A percentile compares a stretch with the other conserved stretches of the same genome.
These are phyloP conservation scores for Ustilago shanxiensis DNA, from an alignment of 1,284 basidiomycete genomes.

Conservation along the genomic window DNA sequence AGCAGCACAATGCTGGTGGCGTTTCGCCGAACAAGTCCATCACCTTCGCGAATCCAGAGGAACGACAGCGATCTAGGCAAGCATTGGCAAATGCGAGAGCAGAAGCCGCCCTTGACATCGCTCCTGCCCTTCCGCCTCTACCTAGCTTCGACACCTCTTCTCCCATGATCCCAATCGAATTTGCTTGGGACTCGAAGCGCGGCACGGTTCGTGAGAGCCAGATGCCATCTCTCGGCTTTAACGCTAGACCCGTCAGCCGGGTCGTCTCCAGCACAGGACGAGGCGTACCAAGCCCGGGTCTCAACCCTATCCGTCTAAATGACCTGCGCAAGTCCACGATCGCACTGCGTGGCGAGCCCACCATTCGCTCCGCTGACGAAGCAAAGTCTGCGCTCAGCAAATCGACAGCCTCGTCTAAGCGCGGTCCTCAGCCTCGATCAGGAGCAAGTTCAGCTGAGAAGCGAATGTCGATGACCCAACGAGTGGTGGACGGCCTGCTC, in stretches of 20 bases:
- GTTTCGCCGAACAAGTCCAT: conserved; percentile 18
- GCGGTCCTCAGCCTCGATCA: neutral
- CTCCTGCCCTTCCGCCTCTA: conserved; percentile 44
- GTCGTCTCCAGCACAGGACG: conserved; percentile 51
- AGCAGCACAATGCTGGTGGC: conserved; percentile 18
- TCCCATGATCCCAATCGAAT: conserved; percentile 48
- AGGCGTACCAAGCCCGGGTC: conserved; percentile 47
- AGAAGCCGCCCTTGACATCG: conserved; percentile 16
- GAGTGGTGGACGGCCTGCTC: conserved; percentile 50
- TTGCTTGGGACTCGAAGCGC: conserved; percentile 36
- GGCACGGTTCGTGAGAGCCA: conserved; percentile 25
- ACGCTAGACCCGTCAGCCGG: conserved; percentile 37
- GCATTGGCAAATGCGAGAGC: conserved; percentile 9
- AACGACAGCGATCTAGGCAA: conserved; percentile 15
- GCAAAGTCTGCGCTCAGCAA: conserved; percentile 15
- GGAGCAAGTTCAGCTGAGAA: conserved; percentile 12
- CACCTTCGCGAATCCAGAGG: conserved; percentile 27
- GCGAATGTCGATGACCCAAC: conserved; percentile 52
- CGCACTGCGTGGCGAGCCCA: conserved; percentile 31
- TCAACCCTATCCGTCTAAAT: conserved; percentile 33
- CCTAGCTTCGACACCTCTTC: conserved; percentile 45
- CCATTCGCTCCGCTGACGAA: conserved; percentile 21
- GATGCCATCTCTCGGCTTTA: conserved; percentile 24
- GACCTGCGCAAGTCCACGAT: conserved; percentile 44
- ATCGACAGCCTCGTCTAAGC: conserved; percentile 3